Evolutionary conservation across 495 filamentous ascomycete genomes (phyloP), one percentile per base, ranked within the genome.

Genomic region (Neohortaea acidophila): DNA sequence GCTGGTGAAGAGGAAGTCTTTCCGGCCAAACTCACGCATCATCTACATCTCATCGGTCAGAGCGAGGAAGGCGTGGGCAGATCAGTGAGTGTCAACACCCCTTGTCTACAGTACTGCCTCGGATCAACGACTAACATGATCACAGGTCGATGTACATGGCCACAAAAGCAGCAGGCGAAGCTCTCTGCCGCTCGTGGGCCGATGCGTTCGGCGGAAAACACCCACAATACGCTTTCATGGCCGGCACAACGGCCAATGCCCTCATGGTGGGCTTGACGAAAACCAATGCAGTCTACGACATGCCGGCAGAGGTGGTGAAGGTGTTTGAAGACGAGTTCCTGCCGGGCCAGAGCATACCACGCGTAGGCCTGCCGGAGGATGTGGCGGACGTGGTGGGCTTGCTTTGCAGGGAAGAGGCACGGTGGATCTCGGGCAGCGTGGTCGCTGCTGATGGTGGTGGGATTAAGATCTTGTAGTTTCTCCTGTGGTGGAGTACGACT

Each of bases 381-480:
- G 45, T 52, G 22, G 45, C 45, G 15, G 45, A 52, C 39, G 49
- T 52, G n/a, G 49, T 52, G 17, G 49, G 49, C 0, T 47, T 45
- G 49, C 28, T 51, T 12, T 38, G 29, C 8, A 43, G 42, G 20
- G 49, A 48, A 32, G 45, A 46, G 35, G 21, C 17, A 2, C 25
- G 42, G 34, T 49, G 42, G 45, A 20, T 43, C 18, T 46, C 37
- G 15, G 49, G 42, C 14, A 46, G 41, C 36, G 49, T 52, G n/a
- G 49, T 52, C 21, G 49, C 39, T 6, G 49, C 49, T 10, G 44
- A 52, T 39, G 49, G 28, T 6, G 28, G 28, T 6, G 28, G 28
- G 5, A 13, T 31, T 13, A 31, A 21, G 5, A 55, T 67, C 35
- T 53, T 72, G 37, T 46, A 51, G 18, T 38, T n/a, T n/a, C n/a